phyloP scores from a whole-genome alignment of 805 yeast genomes.

The Kuraishia cidri region DNA sequence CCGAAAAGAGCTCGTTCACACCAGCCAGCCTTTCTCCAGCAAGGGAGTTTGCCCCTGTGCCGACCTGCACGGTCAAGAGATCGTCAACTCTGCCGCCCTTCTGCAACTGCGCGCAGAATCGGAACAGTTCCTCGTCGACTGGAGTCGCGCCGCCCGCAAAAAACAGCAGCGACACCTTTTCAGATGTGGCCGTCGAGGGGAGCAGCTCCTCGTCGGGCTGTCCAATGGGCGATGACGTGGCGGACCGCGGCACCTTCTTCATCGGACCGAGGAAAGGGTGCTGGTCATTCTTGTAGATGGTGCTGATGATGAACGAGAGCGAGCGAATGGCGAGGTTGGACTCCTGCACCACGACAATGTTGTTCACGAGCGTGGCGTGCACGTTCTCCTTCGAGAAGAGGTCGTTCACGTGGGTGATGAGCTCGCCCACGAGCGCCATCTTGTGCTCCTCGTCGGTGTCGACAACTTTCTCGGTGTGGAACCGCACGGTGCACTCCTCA shows the following conservation, averaged over 20 bases:
- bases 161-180: conserved; percentile 32
- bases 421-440: conserved; percentile 67
- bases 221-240: conserved; percentile 9
- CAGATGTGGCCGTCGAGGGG: neutral
- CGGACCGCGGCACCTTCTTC: conserved; percentile 11
- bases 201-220: conserved; percentile 7
- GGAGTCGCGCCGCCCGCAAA: conserved; percentile 61
- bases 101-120: conserved; percentile 35
- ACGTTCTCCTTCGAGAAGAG: conserved; percentile 52
- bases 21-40: conserved; percentile 64
- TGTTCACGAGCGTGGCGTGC: conserved; percentile 70
- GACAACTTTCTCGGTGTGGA: conserved; percentile 64
- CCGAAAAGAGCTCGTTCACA: conserved; percentile 54
- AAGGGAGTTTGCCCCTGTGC: conserved; percentile 32
- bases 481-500: conserved; percentile 69
- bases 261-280: conserved; percentile 8
- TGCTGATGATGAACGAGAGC: conserved; percentile 38
- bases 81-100: conserved; percentile 27
- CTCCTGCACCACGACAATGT: conserved; percentile 66
- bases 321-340: conserved; percentile 49
- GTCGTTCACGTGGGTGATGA: conserved; percentile 78
- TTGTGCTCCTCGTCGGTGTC: conserved; percentile 56
- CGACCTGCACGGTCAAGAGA: conserved; percentile 55
- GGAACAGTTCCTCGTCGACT: conserved; percentile 61
- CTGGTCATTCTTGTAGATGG: conserved; percentile 15